These are phyloP conservation scores for Diplodia seriata DNA, from an alignment of 2,329 filamentous ascomycete species.

Conservation along the genomic window DNA sequence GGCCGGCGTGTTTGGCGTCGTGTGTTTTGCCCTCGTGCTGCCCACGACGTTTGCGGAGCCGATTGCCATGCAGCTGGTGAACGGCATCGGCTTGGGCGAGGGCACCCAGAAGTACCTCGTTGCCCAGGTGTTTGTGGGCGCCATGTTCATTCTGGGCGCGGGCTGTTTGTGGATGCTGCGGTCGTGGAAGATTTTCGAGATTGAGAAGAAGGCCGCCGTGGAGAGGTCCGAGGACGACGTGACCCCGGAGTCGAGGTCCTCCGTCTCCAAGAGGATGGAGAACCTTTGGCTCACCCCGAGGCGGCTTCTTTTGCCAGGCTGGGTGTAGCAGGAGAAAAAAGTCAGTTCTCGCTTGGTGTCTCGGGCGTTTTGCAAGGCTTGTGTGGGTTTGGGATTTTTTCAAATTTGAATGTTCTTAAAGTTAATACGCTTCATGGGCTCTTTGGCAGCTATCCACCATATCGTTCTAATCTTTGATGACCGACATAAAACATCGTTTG, in stretches of 20 bases:
- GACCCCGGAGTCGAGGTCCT: not conserved
- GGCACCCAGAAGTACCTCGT: slow-evolving; percentile 15
- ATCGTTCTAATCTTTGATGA: too few species aligned
- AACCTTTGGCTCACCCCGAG: slow-evolving; percentile 13
- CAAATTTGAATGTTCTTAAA: too few species aligned
- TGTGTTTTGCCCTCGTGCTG: slow-evolving; percentile 38
- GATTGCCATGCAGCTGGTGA: slow-evolving; percentile 39
- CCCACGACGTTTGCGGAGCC: slow-evolving; percentile 40
- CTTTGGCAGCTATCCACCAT: too few species aligned
- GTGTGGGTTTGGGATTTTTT: too few species aligned
- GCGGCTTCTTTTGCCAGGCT: not conserved
- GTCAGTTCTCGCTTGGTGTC: not conserved
- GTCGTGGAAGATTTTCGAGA: slow-evolving; percentile 30
- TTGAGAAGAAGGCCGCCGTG: slow-evolving; percentile 3
- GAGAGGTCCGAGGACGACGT: slow-evolving; percentile 33
- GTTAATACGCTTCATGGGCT: too few species aligned
- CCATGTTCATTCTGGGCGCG: slow-evolving; percentile 23
- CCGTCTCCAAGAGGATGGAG: slow-evolving; percentile 5
- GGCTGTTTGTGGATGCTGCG: slow-evolving; percentile 21
- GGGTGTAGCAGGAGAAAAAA: not conserved
- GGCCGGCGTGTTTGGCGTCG: slow-evolving; percentile 38
- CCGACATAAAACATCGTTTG: too few species aligned
- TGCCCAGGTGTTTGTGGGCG: slow-evolving; percentile 24
- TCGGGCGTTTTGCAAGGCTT: too few species aligned
- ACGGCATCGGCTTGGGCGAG: slow-evolving; percentile 33